A percentile compares a stretch with the other conserved stretches of the same genome.
Conservation (phyloP, 1,139 yeast genomes). For the Yamadazyma spencermartinsiae region DNA sequence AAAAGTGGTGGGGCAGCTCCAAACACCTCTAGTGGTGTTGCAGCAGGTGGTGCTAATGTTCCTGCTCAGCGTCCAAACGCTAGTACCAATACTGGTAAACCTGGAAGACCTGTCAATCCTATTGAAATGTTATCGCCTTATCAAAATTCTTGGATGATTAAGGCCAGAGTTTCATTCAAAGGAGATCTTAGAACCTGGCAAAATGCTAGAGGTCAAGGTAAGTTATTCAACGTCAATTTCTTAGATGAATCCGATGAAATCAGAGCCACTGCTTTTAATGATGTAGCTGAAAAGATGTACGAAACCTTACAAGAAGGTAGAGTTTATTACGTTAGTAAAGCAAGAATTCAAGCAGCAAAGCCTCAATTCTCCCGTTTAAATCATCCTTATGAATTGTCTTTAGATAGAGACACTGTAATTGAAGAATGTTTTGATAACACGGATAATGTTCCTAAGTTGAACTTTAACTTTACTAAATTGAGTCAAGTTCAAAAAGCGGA, state of each 20-base stretch:
- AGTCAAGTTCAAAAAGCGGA: slow-evolving; percentile 66
- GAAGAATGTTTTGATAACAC: slow-evolving; percentile 66
- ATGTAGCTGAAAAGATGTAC: slow-evolving; percentile 75
- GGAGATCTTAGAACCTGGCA: slow-evolving; percentile 89
- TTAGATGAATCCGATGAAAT: slow-evolving; percentile 96
- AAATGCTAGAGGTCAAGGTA: slow-evolving; percentile 85
- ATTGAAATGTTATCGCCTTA: slow-evolving; percentile 91
- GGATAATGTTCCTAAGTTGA: slow-evolving; percentile 70
- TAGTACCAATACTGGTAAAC: slow-evolving; percentile 22
- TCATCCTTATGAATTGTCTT: slow-evolving; percentile 84
- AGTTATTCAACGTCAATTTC: slow-evolving; percentile 82
- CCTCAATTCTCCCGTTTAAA: slow-evolving; percentile 81
- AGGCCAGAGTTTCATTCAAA: slow-evolving; percentile 86
- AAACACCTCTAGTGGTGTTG: slow-evolving; percentile 11
- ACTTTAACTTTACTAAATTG: slow-evolving; percentile 74
- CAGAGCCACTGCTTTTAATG: slow-evolving; percentile 92
- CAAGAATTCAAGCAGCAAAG: slow-evolving; percentile 79
- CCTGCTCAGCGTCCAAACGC: slow-evolving; percentile 12
- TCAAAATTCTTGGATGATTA: slow-evolving; percentile 87
- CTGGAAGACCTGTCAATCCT: slow-evolving; percentile 46
- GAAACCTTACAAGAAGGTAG: slow-evolving; percentile 83
- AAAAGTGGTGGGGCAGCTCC: slow-evolving; percentile 17
- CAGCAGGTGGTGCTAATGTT: slow-evolving; percentile 3
- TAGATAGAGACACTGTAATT: slow-evolving; percentile 78
- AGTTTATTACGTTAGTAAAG: slow-evolving; percentile 81